phyloP scores from a whole-genome alignment of 768 basidiomycete genomes.

The Collybiopsis confluens region DNA sequence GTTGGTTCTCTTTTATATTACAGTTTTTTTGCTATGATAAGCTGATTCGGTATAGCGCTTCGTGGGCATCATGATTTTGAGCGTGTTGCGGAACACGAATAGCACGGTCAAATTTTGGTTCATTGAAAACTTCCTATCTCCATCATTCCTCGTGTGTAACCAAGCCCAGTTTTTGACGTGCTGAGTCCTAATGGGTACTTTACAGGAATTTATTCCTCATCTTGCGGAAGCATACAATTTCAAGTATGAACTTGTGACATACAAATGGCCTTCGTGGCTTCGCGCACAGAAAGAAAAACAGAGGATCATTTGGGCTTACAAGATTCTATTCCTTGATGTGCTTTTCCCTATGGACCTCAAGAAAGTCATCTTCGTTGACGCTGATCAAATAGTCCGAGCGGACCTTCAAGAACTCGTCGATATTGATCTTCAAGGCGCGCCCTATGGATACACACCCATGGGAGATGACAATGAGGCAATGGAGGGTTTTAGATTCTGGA shows the following conservation, averaged over 20 bases:
- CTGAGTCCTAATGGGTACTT: not conserved
- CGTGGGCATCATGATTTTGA: slow-evolving; percentile 96
- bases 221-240: slow-evolving; percentile 89
- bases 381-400: slow-evolving; percentile 95
- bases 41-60: slow-evolving; percentile 63
- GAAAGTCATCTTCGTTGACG: slow-evolving; percentile 98
- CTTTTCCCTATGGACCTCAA: slow-evolving; percentile 99
- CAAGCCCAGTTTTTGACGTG: not conserved
- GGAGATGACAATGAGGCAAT: slow-evolving; percentile 91
- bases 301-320: slow-evolving; percentile 98
- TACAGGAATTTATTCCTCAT: slow-evolving; percentile 90
- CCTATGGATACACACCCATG: slow-evolving; percentile 97
- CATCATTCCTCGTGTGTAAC: slow-evolving; percentile 84
- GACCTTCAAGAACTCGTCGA: slow-evolving; percentile 95
- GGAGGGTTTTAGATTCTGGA: slow-evolving; percentile 99
- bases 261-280: slow-evolving; percentile 99
- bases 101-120: slow-evolving; percentile 99
- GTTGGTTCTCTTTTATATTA: slow-evolving; percentile 34
- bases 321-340: slow-evolving; percentile 98
- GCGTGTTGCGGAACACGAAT: slow-evolving; percentile 90
- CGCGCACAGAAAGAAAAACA: slow-evolving; percentile 98
- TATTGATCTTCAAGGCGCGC: slow-evolving; percentile 85
- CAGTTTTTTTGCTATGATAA: not conserved
- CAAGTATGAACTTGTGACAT: slow-evolving; percentile 96
- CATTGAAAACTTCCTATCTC: slow-evolving; percentile 98